These are phyloP conservation scores for Crucibulum laeve DNA, from an alignment of 768 basidiomycete species.

Conservation along the genomic window DNA sequence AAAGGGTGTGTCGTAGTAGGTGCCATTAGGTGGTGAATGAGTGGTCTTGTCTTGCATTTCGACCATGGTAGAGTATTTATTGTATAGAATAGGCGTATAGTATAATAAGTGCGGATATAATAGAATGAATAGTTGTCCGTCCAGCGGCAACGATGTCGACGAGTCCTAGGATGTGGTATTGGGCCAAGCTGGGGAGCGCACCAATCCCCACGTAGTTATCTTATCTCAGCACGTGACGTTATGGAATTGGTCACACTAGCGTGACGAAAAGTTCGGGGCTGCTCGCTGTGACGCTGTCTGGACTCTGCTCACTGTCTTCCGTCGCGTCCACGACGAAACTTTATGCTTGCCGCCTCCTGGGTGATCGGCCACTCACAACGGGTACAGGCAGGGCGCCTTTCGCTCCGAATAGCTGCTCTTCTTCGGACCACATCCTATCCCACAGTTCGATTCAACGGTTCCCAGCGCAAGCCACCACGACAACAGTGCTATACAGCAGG, in stretches of 20 bases:
- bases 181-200: too few relatives aligned
- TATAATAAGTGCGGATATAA: too few relatives aligned
- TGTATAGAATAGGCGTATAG: constrained; percentile 20
- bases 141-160: too few relatives aligned
- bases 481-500: not conserved
- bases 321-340: constrained; percentile 10
- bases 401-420: not conserved
- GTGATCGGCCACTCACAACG: constrained; percentile 23
- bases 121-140: constrained; percentile 34
- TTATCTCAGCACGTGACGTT: not conserved
- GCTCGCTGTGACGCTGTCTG: too few relatives aligned
- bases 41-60: constrained; percentile 33
- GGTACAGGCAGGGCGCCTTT: not conserved
- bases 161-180: too few relatives aligned
- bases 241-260: not conserved
- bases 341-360: constrained; percentile 33
- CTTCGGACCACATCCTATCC: not conserved
- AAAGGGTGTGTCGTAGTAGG: constrained; percentile 62
- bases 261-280: not conserved
- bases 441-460: not conserved
- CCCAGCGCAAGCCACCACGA: not conserved
- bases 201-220: too few relatives aligned
- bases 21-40: constrained; percentile 69
- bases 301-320: constrained; percentile 7
- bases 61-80: constrained; percentile 18